Evolutionary conservation across 805 yeast genomes (phyloP), one percentile per base, ranked within the genome.

Genomic region (Lachancea nothofagi): DNA sequence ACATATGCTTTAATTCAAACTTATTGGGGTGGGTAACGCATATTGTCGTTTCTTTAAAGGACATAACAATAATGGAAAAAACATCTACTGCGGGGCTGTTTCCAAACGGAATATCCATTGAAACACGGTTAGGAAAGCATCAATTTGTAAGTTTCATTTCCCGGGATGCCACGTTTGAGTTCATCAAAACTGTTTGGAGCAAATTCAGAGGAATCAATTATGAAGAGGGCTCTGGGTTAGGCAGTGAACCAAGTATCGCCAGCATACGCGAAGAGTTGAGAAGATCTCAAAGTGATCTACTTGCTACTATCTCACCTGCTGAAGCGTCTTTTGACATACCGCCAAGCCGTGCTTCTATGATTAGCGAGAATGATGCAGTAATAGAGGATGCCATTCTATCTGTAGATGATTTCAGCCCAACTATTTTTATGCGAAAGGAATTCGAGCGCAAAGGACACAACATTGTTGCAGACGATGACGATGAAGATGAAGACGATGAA

Each of bases 1-100:
- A 81, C 53, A 55, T 90, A 3, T 86, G 96, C 55, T 93, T 93
- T 70, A 81, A 87, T 56, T 83, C 96, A 6, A 51, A 55, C 22
- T 68, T 93, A 28, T 65, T 90, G 32, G 96, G 96, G 1, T 89
- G 96, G 95, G 83, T 87, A 8, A 86, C 96, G 7, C 83, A 76
- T 47, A 65, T 89, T 27, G 74, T 82, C 2, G 72, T 93, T 14
- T 78, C 86, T 0, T 73, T 80, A 48, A 75, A 72, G 33, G 95
- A 87, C 41, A 76, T 93, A 19, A 68, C 72, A 8, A 47, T 45
- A 27, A 47, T 58, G 47, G 96, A 90, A 53, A 85, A 86, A 61
- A 82, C 79, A 42, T 72, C 79, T 14, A 87, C 96, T 0, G 96
- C 86, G 5, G 96, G 94, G 0, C 67, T 90, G 18, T 87, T 90